Conservation (phyloP, 306 rosid genomes). For the Trifolium subterraneum region DNA sequence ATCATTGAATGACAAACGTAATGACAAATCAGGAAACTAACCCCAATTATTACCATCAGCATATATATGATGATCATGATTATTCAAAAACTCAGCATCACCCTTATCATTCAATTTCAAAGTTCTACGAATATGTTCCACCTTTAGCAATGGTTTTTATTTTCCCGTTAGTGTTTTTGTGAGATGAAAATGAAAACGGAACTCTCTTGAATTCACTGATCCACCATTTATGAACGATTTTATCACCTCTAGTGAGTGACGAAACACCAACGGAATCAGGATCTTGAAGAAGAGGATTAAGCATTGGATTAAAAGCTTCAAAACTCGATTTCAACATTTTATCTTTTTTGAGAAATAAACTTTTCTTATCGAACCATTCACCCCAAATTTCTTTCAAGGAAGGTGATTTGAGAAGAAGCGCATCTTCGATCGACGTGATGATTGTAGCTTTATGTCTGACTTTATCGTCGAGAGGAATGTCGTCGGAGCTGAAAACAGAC, state of each 20-base stretch:
- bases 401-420: slow-evolving; percentile 61
- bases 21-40: slow-evolving; percentile 74
- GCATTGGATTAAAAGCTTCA: slow-evolving; percentile 65
- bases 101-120: slow-evolving; percentile 41
- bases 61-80: slow-evolving; percentile 56
- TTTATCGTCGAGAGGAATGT: slow-evolving; percentile 66
- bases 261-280: slow-evolving; percentile 64
- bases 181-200: slow-evolving; percentile 61
- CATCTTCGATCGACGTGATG: slow-evolving; percentile 65
- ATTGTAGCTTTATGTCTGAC: slow-evolving; percentile 47
- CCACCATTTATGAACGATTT: slow-evolving; percentile 66
- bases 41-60: slow-evolving; percentile 95
- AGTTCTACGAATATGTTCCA: slow-evolving; percentile 47
- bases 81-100: slow-evolving; percentile 10
- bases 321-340: slow-evolving; percentile 78
- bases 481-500: slow-evolving; percentile 77
- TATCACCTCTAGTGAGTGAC: slow-evolving; percentile 67
- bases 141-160: slow-evolving; percentile 12
- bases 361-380: slow-evolving; percentile 87
- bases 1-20: slow-evolving; percentile 58
- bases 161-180: slow-evolving; percentile 34
- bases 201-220: slow-evolving; percentile 60
- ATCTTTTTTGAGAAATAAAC: slow-evolving; percentile 66
- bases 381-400: slow-evolving; percentile 88
- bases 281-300: slow-evolving; percentile 80